A percentile compares a stretch with the other conserved stretches of the same genome.
Evolutionary conservation across 495 filamentous ascomycete genomes (phyloP).

Genomic region (Neurospora sp.): DNA sequence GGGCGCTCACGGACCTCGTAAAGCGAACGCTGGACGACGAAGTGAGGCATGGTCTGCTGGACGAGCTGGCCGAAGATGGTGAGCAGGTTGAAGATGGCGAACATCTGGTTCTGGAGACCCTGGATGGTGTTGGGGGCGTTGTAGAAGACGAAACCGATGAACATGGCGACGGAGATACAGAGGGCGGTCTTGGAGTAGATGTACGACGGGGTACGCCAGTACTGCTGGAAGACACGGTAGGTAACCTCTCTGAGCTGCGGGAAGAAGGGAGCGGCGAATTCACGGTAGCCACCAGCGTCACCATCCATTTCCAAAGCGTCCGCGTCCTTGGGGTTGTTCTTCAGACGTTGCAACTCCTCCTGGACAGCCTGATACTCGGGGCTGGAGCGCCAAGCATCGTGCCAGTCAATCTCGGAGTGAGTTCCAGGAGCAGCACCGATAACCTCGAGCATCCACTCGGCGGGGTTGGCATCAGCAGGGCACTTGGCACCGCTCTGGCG

Average conservation of each 20-base stretch:
- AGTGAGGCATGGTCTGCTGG: slow-evolving; percentile 80
- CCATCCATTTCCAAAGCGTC: slow-evolving; percentile 20
- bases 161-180: slow-evolving; percentile 52
- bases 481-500: slow-evolving; percentile 65
- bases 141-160: slow-evolving; percentile 87
- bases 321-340: slow-evolving; percentile 45
- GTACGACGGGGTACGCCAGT: slow-evolving; percentile 82
- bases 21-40: slow-evolving; percentile 63
- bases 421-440: slow-evolving; percentile 87
- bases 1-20: slow-evolving; percentile 84
- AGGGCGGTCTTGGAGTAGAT: slow-evolving; percentile 62
- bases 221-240: slow-evolving; percentile 70
- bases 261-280: slow-evolving; percentile 47
- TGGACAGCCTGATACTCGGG: slow-evolving; percentile 59
- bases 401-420: slow-evolving; percentile 70
- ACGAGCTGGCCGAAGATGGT: slow-evolving; percentile 66
- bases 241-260: slow-evolving; percentile 45
- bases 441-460: slow-evolving; percentile 94
- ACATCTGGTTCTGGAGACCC: slow-evolving; percentile 82
- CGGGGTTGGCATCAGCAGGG: slow-evolving; percentile 71
- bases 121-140: slow-evolving; percentile 57
- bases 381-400: slow-evolving; percentile 66
- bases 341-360: slow-evolving; percentile 59
- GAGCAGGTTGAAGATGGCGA: slow-evolving; percentile 74
- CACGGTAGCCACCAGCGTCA: slow-evolving; percentile 32